A percentile compares a stretch with the other conserved stretches of the same genome.
phyloP scores from a whole-genome alignment of 139 green algal genomes.

The Parachlorella kessleri region DNA sequence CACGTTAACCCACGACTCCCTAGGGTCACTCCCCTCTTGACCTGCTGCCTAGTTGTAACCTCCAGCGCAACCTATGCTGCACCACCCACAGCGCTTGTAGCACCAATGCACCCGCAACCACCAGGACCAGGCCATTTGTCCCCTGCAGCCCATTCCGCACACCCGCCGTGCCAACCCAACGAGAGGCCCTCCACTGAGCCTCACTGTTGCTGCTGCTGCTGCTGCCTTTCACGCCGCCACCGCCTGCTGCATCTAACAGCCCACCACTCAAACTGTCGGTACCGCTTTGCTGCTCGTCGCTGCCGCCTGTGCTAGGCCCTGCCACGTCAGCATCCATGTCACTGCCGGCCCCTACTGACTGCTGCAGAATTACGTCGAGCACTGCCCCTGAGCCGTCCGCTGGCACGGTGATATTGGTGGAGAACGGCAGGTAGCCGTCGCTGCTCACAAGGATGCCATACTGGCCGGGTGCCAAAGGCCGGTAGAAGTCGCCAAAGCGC shows the following conservation, averaged over 20 bases:
- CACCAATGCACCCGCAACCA: background rate
- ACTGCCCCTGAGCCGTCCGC: slow-evolving; percentile 31
- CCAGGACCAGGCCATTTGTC: slow-evolving; percentile 7
- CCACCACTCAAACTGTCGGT: background rate
- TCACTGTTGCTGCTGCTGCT: background rate
- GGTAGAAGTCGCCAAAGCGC: slow-evolving; percentile 57
- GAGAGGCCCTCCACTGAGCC: background rate
- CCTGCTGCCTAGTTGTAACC: too few relatives aligned
- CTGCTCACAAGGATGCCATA: slow-evolving; percentile 56
- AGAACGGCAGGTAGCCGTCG: slow-evolving; percentile 29
- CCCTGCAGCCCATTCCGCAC: background rate
- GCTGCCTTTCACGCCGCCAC: background rate
- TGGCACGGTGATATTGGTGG: slow-evolving; percentile 25
- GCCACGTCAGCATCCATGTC: background rate
- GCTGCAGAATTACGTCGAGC: slow-evolving; percentile 37
- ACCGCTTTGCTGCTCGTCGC: background rate
- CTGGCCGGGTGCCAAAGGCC: slow-evolving; percentile 64
- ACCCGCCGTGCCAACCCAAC: background rate
- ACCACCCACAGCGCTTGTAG: slow-evolving; percentile 21
- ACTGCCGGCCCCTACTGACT: background rate
- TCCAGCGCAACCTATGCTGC: too few relatives aligned
- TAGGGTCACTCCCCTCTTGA: too few relatives aligned
- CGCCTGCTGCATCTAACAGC: background rate
- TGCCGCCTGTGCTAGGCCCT: background rate
- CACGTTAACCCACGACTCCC: too few relatives aligned